A percentile compares a stretch with the other conserved stretches of the same genome.
Conservation (phyloP, 768 basidiomycete species). For the Tylopilus vinaceipallidus region DNA sequence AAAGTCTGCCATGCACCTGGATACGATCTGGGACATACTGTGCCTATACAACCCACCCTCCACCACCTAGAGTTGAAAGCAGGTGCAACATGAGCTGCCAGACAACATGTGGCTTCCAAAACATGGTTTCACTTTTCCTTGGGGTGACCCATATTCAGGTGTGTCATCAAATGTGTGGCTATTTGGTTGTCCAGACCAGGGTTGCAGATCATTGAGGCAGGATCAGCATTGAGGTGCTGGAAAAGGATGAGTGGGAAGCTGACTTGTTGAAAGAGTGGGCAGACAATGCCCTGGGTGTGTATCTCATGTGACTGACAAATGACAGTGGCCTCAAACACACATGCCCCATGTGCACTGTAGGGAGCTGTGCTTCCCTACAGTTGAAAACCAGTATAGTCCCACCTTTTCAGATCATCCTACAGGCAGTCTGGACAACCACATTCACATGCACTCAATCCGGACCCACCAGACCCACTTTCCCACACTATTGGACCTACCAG, state of each 20-base stretch:
- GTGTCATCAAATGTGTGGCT: slow-evolving; percentile 29
- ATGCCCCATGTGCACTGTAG: slow-evolving; percentile 22
- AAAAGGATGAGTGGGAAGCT: slow-evolving; percentile 31
- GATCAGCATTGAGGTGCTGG: slow-evolving; percentile 24
- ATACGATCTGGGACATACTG: slow-evolving; percentile 9
- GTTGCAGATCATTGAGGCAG: slow-evolving; percentile 19
- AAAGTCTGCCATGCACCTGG: neutral
- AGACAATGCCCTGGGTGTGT: slow-evolving; percentile 21
- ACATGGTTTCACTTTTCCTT: slow-evolving; percentile 17
- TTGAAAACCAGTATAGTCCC: too few relatives aligned
- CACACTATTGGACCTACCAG: too few relatives aligned
- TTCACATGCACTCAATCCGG: too few relatives aligned
- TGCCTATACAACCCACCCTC: slow-evolving; percentile 26
- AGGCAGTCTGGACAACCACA: too few relatives aligned
- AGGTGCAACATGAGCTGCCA: neutral
- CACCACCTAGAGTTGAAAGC: slow-evolving; percentile 17
- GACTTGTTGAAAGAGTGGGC: slow-evolving; percentile 27
- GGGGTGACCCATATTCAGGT: slow-evolving; percentile 27
- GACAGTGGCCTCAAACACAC: slow-evolving; percentile 19
- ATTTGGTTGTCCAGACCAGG: slow-evolving; percentile 30
- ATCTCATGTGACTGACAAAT: slow-evolving; percentile 26
- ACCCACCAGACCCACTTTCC: too few relatives aligned
- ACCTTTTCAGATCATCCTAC: too few relatives aligned
- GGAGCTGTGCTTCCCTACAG: too few relatives aligned
- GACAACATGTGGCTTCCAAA: neutral